A percentile compares a stretch with the other conserved stretches of the same genome.
These are phyloP conservation scores for Umbelopsis sp. DNA, from an alignment of 192 early-diverging fungal genomes.

Conservation along the genomic window DNA sequence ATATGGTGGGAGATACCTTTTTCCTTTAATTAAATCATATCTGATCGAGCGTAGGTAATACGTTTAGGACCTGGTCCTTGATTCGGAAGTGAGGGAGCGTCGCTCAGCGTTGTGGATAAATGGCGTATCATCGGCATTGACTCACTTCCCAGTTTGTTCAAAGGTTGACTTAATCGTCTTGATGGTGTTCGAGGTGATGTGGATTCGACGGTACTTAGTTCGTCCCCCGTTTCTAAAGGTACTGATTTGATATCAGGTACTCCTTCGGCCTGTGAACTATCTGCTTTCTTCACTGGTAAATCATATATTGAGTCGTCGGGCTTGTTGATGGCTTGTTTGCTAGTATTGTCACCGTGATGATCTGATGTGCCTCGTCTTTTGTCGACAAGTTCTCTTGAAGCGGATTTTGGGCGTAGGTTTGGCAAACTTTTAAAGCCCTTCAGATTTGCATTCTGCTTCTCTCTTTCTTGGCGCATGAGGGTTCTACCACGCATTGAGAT, in stretches of 20 bases:
- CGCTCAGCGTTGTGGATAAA: neutral
- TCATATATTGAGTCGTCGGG: neutral
- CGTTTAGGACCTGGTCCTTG: no score
- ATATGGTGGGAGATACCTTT: no score
- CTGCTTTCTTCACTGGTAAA: neutral
- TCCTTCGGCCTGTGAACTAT: neutral
- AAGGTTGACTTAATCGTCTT: neutral
- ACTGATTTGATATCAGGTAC: neutral
- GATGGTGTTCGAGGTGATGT: slow-evolving; percentile 4
- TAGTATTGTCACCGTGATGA: neutral
- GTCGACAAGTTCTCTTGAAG: slow-evolving; percentile 3
- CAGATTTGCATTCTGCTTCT: neutral
- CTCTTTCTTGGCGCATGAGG: neutral
- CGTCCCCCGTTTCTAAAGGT: neutral
- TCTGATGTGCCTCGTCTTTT: slow-evolving; percentile 11
- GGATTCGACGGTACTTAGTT: neutral
- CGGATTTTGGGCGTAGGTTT: neutral
- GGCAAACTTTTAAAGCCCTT: slow-evolving; percentile 19
- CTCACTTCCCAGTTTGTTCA: slow-evolving; percentile 4
- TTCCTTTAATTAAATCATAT: no score
- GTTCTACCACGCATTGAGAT: slow-evolving; percentile 10
- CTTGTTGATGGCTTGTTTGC: neutral
- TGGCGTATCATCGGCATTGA: slow-evolving; percentile 3
- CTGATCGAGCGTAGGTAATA: no score
- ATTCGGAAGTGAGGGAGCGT: neutral